Base-by-base conservation (phyloP, 78 protist genomes). In the Dictyostelium citrinum region DNA sequence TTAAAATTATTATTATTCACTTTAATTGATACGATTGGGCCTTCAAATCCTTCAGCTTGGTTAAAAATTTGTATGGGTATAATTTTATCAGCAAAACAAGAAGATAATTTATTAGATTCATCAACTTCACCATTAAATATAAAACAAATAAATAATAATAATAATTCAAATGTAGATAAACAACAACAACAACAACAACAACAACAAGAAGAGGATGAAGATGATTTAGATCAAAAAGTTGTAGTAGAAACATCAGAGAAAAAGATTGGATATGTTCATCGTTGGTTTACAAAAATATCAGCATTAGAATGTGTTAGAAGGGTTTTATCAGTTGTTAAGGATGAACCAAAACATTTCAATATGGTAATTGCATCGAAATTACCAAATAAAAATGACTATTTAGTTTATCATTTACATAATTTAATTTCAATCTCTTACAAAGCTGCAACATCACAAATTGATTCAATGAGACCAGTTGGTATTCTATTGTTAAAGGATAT, bases 211-310 rank as follows among this genome's bases (percentile, higher is more conserved):
- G 90, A 78, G 0, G 91, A 91, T n/a, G 81, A 76, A 1, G 95
- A 91, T 12, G 90, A 72, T 12, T 82, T 49, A 11, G 80, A 46
- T 14, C 46, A 82, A 45, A 74, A 55, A n/a, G 90, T 78, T 5
- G 95, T 78, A 0, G 45, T 74, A 9, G 51, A 91, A 46, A 31
- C 29, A 17, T 33, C 71, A 22, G 45, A 60, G 1, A 27, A 39
- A 29, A 64, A 60, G 41, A 61, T 83, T 49, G 90, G 68, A 39
- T 83, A 83, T 61, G 95, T 78, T 11, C 81, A 91, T 71, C 67
- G 95, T 24, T 91, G 95, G 95, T 84, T 79, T 77, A 91, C 95
- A 27, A 91, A 91, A 24, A 75, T 91, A 20, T 91, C 79, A 79
- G 90, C 95, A 41, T 82, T 91, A 20, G 92, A 91, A 27, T 91